Evolutionary conservation across 2,329 filamentous ascomycete species (phyloP).

Genomic region (Colletotrichum musicola): DNA sequence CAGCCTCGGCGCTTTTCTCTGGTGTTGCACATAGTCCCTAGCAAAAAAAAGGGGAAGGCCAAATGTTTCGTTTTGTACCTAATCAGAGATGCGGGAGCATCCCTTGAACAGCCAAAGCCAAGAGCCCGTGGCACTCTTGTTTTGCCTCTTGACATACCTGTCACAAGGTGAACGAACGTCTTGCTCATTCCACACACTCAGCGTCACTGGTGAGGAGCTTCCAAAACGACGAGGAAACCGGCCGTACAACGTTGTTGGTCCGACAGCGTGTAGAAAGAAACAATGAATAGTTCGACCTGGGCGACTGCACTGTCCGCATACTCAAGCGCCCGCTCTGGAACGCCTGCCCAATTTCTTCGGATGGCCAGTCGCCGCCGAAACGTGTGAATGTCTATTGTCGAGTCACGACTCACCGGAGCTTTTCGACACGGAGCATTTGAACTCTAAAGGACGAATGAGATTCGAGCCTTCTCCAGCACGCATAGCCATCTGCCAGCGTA

Average conservation of each 20-base stretch:
- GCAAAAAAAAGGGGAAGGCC: neutral
- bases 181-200: neutral
- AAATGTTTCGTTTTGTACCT: slow-evolving; percentile 15
- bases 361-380: slow-evolving; percentile 31
- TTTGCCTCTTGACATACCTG: neutral
- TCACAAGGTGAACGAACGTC: neutral
- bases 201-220: neutral
- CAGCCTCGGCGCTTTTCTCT: slow-evolving; percentile 9
- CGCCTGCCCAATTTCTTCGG: slow-evolving; percentile 15
- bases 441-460: slow-evolving; percentile 16
- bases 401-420: slow-evolving; percentile 23
- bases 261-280: neutral
- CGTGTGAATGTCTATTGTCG: slow-evolving; percentile 19
- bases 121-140: neutral
- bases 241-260: neutral
- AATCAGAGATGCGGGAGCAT: slow-evolving; percentile 26
- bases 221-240: neutral
- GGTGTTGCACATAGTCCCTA: slow-evolving; percentile 8
- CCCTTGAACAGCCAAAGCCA: slow-evolving; percentile 2
- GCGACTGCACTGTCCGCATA: slow-evolving; percentile 7
- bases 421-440: slow-evolving; percentile 17
- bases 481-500: neutral
- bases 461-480: neutral
- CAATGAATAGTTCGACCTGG: neutral
- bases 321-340: slow-evolving; percentile 23